Evolutionary conservation across 1,284 basidiomycete species (phyloP).

Genomic region (Fomitiporia mediterranea): DNA sequence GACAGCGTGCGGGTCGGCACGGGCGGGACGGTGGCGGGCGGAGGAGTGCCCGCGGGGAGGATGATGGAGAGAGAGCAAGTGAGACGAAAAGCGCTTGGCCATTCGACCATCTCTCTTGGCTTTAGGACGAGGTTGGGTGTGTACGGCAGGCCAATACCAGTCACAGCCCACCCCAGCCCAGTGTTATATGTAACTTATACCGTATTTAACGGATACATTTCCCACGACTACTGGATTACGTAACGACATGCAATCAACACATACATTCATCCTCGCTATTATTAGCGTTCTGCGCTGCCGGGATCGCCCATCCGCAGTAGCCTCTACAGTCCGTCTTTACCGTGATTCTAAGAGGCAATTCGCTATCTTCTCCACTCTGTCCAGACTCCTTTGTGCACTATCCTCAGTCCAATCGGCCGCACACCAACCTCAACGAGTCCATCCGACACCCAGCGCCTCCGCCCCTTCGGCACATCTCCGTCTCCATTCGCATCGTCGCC

Average conservation of each 20-base stretch:
- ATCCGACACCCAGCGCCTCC: background rate
- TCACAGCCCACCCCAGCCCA: background rate
- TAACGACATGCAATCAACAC: background rate
- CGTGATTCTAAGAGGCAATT: constrained; percentile 43
- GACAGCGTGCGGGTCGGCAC: background rate
- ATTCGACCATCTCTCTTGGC: constrained; percentile 1
- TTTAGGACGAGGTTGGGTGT: background rate
- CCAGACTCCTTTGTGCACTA: constrained; percentile 72
- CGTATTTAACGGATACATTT: background rate
- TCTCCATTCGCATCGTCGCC: constrained; percentile 4
- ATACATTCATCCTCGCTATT: background rate
- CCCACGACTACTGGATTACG: constrained; percentile 1
- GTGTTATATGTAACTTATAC: too few species aligned
- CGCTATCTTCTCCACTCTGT: constrained; percentile 49
- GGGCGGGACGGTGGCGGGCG: background rate
- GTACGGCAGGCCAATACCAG: background rate
- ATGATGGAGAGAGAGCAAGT: background rate
- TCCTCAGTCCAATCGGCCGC: constrained; percentile 60
- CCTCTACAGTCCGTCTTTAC: constrained; percentile 42
- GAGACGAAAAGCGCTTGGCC: background rate
- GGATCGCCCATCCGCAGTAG: constrained; percentile 32
- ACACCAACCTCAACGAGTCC: constrained; percentile 54
- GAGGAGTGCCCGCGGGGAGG: background rate
- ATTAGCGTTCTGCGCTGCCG: background rate
- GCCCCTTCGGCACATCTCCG: background rate